Conservation (phyloP, 2,329 filamentous ascomycete genomes). For the Colletotrichum destructivum region DNA sequence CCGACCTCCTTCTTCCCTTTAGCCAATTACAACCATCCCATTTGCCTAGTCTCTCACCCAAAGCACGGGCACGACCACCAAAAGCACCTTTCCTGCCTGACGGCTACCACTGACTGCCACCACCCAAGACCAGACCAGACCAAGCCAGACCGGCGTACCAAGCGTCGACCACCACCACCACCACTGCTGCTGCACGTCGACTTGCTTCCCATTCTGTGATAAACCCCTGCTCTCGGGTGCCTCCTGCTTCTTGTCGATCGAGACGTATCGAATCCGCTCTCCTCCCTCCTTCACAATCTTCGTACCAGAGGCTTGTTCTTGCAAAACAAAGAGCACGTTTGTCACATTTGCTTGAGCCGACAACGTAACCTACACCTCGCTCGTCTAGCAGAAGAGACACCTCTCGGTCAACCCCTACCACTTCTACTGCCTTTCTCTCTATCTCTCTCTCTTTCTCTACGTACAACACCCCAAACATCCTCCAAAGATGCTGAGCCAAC, state of each 20-base stretch:
- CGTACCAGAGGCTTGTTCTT: conserved; percentile 40
- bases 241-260: conserved; percentile 39
- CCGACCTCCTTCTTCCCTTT: conserved; percentile 25
- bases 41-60: conserved; percentile 27
- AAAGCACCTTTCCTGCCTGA: conserved; percentile 17
- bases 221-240: conserved; percentile 40
- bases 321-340: conserved; percentile 40
- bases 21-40: conserved; percentile 40
- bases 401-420: too few species aligned
- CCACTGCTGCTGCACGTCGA: conserved; percentile 34
- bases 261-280: conserved; percentile 39
- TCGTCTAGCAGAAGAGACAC: conserved; percentile 31
- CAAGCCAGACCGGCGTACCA: conserved; percentile 7
- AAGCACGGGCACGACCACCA: conserved; percentile 38
- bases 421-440: too few species aligned
- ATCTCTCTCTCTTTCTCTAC: too few species aligned
- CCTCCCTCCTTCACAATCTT: conserved; percentile 29
- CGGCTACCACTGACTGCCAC: conserved; percentile 23
- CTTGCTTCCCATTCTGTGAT: conserved; percentile 40
- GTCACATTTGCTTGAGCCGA: conserved; percentile 27
- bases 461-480: conserved; percentile 9
- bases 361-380: conserved; percentile 6
- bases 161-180: conserved; percentile 12
- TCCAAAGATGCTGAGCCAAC: conserved; percentile 63
- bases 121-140: conserved; percentile 8